Evolutionary conservation across 2,329 filamentous ascomycete genomes (phyloP), one percentile per base, ranked within the genome.

Genomic region (Arthrobotrys pseudoclavata): DNA sequence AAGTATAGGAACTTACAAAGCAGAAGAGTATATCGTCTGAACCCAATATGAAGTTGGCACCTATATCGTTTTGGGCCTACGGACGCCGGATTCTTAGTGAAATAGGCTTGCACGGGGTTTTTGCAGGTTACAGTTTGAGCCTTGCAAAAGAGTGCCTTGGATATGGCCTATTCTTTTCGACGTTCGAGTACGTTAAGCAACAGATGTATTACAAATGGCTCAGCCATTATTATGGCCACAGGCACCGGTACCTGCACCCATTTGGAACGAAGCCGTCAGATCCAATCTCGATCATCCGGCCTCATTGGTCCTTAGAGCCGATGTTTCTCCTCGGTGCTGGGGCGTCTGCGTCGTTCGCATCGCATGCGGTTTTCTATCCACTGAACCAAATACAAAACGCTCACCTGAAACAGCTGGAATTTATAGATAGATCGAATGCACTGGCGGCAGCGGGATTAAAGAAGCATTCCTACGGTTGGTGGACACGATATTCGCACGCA

Each of bases 291-390:
- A 84, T 91, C 13, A 92, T 94, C 76, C 87, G 87, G 4, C 92
- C 92, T 2, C 91, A 94, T 82, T 94, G 93, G 82, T 87, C 91
- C 69, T 86, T 94, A 26, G 92, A 94, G 82, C 91, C 92, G 3
- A 85, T 87, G 50, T 94, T 94, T 81, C 84, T 94, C 3, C 85
- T 93, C 2, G 82, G 91, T 0, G 91, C 91, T 0, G 92, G 92
- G 22, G 86, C 91, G 63, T 86, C 88, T 71, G 92, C 91, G 0
- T 92, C 90, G 0, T 85, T 93, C 9, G 84, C 88, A 0, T 91
- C 92, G 81, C 91, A 93, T 80, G 80, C 89, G 0, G 84, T 94
- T 5, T 87, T 92, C n/a, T 90, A 93, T 80, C 92, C 92, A 0
- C 84, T 94, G 12, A 89, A 87, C 0, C 88, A 91, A 79, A 86